Base-by-base conservation (phyloP, 176 grass and related monocot genomes). In the Oryza meyeriana region DNA sequence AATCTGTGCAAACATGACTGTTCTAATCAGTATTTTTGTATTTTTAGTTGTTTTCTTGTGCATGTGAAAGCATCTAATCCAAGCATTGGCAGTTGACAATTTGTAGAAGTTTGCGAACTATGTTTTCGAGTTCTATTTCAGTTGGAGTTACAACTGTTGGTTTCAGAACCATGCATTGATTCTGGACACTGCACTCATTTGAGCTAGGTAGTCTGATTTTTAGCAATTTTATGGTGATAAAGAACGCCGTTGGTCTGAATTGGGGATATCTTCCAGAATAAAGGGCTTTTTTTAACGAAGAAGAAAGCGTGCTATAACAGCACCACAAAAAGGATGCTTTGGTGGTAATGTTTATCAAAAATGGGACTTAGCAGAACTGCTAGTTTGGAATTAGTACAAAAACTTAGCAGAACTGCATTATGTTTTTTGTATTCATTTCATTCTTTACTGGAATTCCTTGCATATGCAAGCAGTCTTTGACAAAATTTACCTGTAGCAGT, bases 1-100 rank as follows among this genome's bases (percentile, higher is more conserved):
- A 42, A 69, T 45, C 3, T 31, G 68, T 61, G 61, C 20, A 64
- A 64, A 70, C 32, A 68, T 85, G 74, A n/a, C 35, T 61, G 65
- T 36, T 67, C 33, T 78, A 13, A 34, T 78, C 39, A 71, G 28
- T 61, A 85, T 85, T 48, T 39, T 69, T 22, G 40, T 61, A 22
- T 32, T 10, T 25, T 7, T 32, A 30, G 72, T 84, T 33, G 32
- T 27, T 78, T 77, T 41, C 65, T 62, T 78, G 83, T 45, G 30
- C 6, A 77, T 61, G 28, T 78, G 34, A 11, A 63, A 78, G 66
- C 12, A 47, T 33, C 4, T 78, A 34, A 31, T 22, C 11, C 24
- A 69, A 10, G 44, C 32, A 58, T 59, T 59, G 57, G 27, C 61
- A 67, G 17, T 76, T 33, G 22, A 45, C 5, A 28, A 68, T 71